phyloP scores from a whole-genome alignment of 2,329 filamentous ascomycete genomes.

The Seiridium cupressi region DNA sequence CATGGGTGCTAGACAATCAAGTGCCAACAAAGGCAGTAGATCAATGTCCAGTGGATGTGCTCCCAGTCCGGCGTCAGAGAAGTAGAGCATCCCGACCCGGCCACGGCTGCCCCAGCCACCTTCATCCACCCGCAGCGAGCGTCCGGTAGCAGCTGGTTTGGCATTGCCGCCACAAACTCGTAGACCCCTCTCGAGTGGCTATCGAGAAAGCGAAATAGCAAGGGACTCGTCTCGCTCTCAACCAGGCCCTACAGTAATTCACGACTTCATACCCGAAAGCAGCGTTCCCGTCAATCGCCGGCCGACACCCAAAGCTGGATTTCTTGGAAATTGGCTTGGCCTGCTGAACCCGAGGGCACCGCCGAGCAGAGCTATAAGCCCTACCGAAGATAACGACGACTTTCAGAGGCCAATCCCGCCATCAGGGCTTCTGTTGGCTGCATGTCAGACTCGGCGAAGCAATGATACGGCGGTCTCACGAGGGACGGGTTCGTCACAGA shows the following conservation, averaged over 20 bases:
- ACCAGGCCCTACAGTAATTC: neutral
- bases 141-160: too few relatives aligned
- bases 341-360: neutral
- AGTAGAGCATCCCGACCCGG: too few relatives aligned
- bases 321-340: neutral
- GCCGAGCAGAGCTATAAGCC: neutral
- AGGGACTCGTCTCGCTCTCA: neutral
- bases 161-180: neutral
- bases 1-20: too few relatives aligned
- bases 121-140: too few relatives aligned
- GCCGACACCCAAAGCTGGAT: neutral
- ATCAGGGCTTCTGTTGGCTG: too few relatives aligned
- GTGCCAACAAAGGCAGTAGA: too few relatives aligned
- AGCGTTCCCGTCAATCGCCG: neutral
- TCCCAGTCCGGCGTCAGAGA: too few relatives aligned
- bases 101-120: too few relatives aligned
- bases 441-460: too few relatives aligned
- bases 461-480: too few relatives aligned
- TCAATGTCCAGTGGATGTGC: too few relatives aligned
- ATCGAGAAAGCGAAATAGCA: neutral
- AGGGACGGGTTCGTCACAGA: too few relatives aligned
- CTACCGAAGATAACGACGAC: neutral
- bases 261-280: neutral
- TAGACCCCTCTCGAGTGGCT: neutral
- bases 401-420: neutral